Conservation (phyloP, 331 rosid species). For the Quercus tomentella region DNA sequence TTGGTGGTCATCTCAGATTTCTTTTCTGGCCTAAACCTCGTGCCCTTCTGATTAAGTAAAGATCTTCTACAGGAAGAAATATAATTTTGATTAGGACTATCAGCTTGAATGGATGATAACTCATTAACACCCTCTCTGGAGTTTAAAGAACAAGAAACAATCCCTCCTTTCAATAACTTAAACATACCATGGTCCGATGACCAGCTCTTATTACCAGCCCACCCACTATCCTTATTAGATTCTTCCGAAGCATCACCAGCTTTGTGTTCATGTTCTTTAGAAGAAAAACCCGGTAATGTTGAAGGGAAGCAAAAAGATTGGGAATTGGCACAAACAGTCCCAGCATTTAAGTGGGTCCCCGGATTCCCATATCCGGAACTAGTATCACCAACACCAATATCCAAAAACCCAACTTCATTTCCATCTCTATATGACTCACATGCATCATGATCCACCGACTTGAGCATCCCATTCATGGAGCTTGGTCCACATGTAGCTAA, state of each 20-base stretch:
- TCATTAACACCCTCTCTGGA: slow-evolving; percentile 48
- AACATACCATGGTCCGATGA: slow-evolving; percentile 78
- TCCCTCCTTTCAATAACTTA: slow-evolving; percentile 65
- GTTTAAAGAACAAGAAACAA: slow-evolving; percentile 72
- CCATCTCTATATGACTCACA: slow-evolving; percentile 35
- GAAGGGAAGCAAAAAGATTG: slow-evolving; percentile 84
- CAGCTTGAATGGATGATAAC: slow-evolving; percentile 46
- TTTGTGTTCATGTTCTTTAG: slow-evolving; percentile 23
- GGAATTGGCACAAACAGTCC: slow-evolving; percentile 50
- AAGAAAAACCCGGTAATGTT: slow-evolving; percentile 46
- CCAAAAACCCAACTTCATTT: slow-evolving; percentile 31
- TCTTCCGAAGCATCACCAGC: slow-evolving; percentile 42
- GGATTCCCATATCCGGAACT: slow-evolving; percentile 28
- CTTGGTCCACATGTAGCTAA: slow-evolving; percentile 42
- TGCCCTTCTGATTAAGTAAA: slow-evolving; percentile 42
- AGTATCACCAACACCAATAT: slow-evolving; percentile 28
- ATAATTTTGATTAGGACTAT: slow-evolving; percentile 34
- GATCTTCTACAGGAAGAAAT: slow-evolving; percentile 54
- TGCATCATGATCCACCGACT: slow-evolving; percentile 43
- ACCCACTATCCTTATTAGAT: slow-evolving; percentile 39
- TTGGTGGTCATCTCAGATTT: slow-evolving; percentile 32
- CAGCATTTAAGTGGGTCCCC: slow-evolving; percentile 25
- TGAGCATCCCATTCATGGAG: slow-evolving; percentile 37
- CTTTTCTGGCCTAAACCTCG: slow-evolving; percentile 33
- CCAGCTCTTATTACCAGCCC: slow-evolving; percentile 60